Base-by-base conservation (phyloP, 371 early-diverging fungal species). In the Rhizomucor pusillus region DNA sequence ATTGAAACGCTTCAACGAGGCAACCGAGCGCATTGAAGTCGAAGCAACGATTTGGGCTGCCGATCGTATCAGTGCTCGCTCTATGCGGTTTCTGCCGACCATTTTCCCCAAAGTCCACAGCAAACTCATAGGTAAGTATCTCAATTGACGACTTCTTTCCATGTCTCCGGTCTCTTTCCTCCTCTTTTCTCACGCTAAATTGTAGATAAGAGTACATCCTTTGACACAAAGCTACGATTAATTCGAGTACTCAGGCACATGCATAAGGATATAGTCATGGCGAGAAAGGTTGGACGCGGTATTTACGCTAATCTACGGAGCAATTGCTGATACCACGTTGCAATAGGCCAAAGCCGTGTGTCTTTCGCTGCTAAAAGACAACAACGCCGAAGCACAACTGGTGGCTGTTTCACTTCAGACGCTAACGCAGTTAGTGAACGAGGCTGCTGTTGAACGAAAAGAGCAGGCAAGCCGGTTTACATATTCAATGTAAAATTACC, bases 181-280 rank as follows among this genome's bases (percentile, higher is more conserved):
- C 44, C 19, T 45, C 44, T 29, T 29, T 29, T 29, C 29, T 29
- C 29, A 29, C 29, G 3, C 3, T 5, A 29, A 5, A 23, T 23
- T 9, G 24, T 39, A 43, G 73, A 69, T 41, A 43, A 60, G 33
- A 59, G 62, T 37, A 73, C 71, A 5, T 66, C 73, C 3, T 54
- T 75, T 16, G 70, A 77, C 22, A 64, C 74, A 29, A 73, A 73
- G 43, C 54, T 75, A 25, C 57, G 68, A 46, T 39, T 79, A 14
- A 70, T 83, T 33, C 69, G 76, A 22, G 72, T 83, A 50, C 77
- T 80, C 54, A 72, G 81, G 29, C 84, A 83, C 48, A 83, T 83
- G 84, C 80, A 80, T 56, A 66, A 69, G 36, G 79, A 83, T 64
- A 78, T 80, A 25, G 68, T 72, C 3, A 66, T 80, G 56, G 68